phyloP scores from a whole-genome alignment of 2,329 filamentous ascomycete genomes.

The Chaetomium strumarium region DNA sequence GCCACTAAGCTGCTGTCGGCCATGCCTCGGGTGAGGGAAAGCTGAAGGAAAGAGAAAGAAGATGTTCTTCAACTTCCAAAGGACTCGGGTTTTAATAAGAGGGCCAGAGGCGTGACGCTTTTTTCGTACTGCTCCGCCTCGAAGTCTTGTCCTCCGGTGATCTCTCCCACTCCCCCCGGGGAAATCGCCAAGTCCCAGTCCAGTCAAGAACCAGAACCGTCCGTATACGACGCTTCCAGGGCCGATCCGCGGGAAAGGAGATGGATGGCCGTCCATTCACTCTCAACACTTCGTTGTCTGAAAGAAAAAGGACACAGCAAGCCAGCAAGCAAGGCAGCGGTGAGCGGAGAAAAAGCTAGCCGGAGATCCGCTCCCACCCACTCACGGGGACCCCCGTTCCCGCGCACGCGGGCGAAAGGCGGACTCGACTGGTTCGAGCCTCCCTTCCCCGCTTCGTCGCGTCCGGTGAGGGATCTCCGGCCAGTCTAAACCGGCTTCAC shows the following conservation, averaged over 20 bases:
- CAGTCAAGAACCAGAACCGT: not conserved
- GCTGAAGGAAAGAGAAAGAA: not conserved
- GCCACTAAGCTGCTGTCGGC: constrained; percentile 27
- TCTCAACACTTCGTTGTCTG: constrained; percentile 16
- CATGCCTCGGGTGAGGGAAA: constrained; percentile 25
- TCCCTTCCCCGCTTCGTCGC: not conserved
- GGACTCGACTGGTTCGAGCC: constrained; percentile 27
- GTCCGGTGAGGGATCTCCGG: constrained; percentile 21
- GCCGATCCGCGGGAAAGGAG: constrained; percentile 1
- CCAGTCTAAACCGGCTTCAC: constrained; percentile 13
- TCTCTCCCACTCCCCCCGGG: not conserved
- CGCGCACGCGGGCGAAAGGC: not conserved
- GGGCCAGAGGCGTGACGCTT: not conserved
- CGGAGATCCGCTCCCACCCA: not conserved
- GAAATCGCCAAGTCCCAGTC: not conserved
- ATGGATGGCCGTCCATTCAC: constrained; percentile 9
- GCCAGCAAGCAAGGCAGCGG: constrained; percentile 10
- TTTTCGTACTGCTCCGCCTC: not conserved
- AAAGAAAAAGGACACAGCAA: too few relatives aligned
- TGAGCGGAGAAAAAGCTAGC: not conserved
- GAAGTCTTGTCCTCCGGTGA: constrained; percentile 5
- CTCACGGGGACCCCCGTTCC: not conserved
- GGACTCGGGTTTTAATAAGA: constrained; percentile 13
- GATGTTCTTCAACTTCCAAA: constrained; percentile 8
- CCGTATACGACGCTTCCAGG: not conserved